These are phyloP conservation scores for Articulospora tetracladia DNA, from an alignment of 495 filamentous ascomycete species.

Conservation along the genomic window DNA sequence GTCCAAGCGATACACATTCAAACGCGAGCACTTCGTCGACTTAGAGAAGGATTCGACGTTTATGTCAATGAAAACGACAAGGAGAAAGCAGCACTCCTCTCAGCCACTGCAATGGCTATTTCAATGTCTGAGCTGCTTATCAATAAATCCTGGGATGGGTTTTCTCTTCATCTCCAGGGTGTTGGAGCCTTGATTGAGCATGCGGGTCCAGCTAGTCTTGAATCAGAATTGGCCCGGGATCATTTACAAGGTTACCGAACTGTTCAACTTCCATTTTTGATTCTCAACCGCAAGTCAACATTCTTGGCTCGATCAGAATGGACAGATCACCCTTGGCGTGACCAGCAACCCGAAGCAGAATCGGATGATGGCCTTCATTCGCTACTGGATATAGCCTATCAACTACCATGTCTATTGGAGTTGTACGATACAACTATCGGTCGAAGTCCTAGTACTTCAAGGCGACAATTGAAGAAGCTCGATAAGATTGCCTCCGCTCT, in stretches of 20 bases:
- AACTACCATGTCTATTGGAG: constrained; percentile 6
- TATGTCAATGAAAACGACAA: not conserved
- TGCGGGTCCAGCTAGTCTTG: not conserved
- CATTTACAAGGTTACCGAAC: constrained; percentile 12
- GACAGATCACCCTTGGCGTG: constrained; percentile 7
- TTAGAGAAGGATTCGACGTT: constrained; percentile 13
- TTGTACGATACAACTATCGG: constrained; percentile 5
- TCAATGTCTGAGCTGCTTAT: constrained; percentile 12
- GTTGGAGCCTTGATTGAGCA: constrained; percentile 14
- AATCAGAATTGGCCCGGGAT: not conserved
- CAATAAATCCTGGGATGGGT: constrained; percentile 14
- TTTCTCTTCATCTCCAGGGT: constrained; percentile 10
- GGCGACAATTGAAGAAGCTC: constrained; percentile 1
- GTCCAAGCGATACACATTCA: constrained; percentile 11
- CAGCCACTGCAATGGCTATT: constrained; percentile 2
- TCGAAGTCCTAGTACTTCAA: not conserved
- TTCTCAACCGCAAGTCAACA: not conserved
- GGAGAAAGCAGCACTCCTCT: not conserved
- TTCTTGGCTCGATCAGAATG: constrained; percentile 7
- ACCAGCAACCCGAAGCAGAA: not conserved
- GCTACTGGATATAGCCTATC: constrained; percentile 6
- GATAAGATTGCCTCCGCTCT: not conserved
- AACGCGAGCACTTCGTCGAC: constrained; percentile 1
- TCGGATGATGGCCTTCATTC: not conserved
- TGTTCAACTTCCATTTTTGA: not conserved